Conservation (phyloP, 2,329 filamentous ascomycete genomes). For the Tolypocladium nubicola region DNA sequence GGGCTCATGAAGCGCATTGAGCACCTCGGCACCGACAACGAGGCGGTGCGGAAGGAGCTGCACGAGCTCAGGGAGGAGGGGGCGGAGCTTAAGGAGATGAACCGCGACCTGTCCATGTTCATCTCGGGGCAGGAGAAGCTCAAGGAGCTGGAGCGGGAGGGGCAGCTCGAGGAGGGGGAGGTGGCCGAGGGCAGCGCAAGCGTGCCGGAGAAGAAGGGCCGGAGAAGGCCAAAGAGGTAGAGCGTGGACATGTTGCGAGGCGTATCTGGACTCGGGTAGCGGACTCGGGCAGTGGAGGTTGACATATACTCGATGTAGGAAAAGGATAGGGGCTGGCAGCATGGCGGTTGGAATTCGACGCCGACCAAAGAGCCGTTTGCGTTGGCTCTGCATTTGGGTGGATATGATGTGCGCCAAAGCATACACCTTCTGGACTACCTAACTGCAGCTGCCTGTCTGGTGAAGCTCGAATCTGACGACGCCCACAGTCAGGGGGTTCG, state of each 20-base stretch:
- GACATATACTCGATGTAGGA: background rate
- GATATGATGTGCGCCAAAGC: too few relatives aligned
- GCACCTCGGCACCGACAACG: slow-evolving; percentile 55
- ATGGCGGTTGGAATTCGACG: background rate
- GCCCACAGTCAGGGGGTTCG: too few relatives aligned
- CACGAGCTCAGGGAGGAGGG: slow-evolving; percentile 51
- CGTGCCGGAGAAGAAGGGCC: slow-evolving; percentile 49
- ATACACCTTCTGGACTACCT: too few relatives aligned
- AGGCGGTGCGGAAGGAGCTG: slow-evolving; percentile 45
- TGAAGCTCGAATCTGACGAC: too few relatives aligned
- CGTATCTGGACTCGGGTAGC: background rate
- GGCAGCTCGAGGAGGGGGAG: slow-evolving; percentile 54
- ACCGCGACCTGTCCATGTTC: slow-evolving; percentile 78
- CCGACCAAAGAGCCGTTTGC: background rate
- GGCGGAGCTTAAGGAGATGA: slow-evolving; percentile 71
- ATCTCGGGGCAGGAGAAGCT: slow-evolving; percentile 77
- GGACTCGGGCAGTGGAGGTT: background rate
- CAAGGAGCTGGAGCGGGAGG: slow-evolving; percentile 55
- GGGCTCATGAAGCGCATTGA: slow-evolving; percentile 75
- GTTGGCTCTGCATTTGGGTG: too few relatives aligned
- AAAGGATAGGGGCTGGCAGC: background rate
- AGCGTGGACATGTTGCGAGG: background rate
- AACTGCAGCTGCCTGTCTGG: too few relatives aligned
- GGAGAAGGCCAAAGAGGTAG: slow-evolving; percentile 32
- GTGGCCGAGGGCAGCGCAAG: slow-evolving; percentile 62